phyloP scores from a whole-genome alignment of 805 yeast species.

The Suhomyces faveliae region DNA sequence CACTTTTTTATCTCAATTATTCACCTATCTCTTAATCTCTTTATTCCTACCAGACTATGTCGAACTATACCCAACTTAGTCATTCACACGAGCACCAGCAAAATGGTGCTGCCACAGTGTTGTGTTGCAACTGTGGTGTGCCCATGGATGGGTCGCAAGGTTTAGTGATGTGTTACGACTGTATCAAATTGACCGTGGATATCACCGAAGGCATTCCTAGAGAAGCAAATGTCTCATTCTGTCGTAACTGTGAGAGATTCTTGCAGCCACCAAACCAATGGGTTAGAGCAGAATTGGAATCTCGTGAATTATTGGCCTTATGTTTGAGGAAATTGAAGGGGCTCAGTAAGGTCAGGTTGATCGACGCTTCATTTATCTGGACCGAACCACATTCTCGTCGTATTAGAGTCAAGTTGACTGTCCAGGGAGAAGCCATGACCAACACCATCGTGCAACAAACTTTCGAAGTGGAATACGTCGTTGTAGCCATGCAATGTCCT shows the following conservation, averaged over 20 bases:
- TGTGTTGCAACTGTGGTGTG: slow-evolving; percentile 97
- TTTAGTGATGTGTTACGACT: slow-evolving; percentile 93
- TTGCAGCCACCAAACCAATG: slow-evolving; percentile 94
- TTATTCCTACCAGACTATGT: slow-evolving; percentile 39
- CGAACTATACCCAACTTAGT: slow-evolving; percentile 46
- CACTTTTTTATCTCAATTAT: background rate
- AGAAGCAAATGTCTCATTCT: slow-evolving; percentile 89
- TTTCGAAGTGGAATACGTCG: slow-evolving; percentile 91
- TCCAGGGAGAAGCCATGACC: slow-evolving; percentile 94
- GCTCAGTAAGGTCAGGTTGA: slow-evolving; percentile 75
- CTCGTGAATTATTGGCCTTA: slow-evolving; percentile 87
- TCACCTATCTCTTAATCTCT: too few species aligned
- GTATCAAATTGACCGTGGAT: slow-evolving; percentile 90
- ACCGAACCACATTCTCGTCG: slow-evolving; percentile 99
- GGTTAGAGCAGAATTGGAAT: slow-evolving; percentile 87
- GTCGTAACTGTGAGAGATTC: slow-evolving; percentile 96
- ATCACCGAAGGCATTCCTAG: slow-evolving; percentile 90
- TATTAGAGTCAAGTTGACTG: slow-evolving; percentile 84
- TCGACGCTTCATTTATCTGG: slow-evolving; percentile 96
- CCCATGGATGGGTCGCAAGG: slow-evolving; percentile 97
- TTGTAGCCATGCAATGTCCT: slow-evolving; percentile 94
- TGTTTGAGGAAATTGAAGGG: slow-evolving; percentile 89
- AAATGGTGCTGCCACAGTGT: slow-evolving; percentile 67
- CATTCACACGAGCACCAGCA: slow-evolving; percentile 30
- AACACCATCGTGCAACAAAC: slow-evolving; percentile 91